Percentiles rank a stretch among this genome's conserved stretches.
These are phyloP conservation scores for Arthromyces matolae DNA, from an alignment of 768 basidiomycete species.

Conservation along the genomic window DNA sequence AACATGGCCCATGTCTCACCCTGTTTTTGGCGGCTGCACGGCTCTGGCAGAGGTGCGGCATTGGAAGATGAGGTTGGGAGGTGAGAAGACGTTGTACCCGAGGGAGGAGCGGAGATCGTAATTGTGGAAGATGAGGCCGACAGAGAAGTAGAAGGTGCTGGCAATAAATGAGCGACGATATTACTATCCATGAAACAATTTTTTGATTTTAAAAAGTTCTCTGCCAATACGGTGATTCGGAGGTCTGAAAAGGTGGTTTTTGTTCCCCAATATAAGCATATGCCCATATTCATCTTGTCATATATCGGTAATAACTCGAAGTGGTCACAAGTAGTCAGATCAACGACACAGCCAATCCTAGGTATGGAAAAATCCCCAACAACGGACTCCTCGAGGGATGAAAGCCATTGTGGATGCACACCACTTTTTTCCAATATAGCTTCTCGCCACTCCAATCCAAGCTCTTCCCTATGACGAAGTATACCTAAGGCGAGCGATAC, in stretches of 20 bases:
- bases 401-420: constrained; percentile 11
- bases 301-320: background rate
- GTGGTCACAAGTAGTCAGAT: constrained; percentile 1
- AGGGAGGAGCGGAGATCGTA: too few relatives aligned
- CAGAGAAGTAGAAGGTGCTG: background rate
- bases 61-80: background rate
- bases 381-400: constrained; percentile 7
- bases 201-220: too few relatives aligned
- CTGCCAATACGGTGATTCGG: too few relatives aligned
- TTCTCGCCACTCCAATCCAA: constrained; percentile 3
- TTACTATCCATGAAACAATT: too few relatives aligned
- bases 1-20: constrained; percentile 7
- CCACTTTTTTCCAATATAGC: background rate
- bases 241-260: background rate
- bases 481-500: constrained; percentile 2
- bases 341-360: constrained; percentile 11
- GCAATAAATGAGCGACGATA: background rate
- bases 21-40: background rate
- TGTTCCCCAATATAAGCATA: constrained; percentile 2
- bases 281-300: background rate
- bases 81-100: background rate
- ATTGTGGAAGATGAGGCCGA: background rate
- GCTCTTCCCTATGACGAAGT: background rate
- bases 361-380: background rate
- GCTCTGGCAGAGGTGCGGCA: background rate